Evolutionary conservation across 805 yeast species (phyloP), one percentile per base, ranked within the genome.

Genomic region (Candida orba): DNA sequence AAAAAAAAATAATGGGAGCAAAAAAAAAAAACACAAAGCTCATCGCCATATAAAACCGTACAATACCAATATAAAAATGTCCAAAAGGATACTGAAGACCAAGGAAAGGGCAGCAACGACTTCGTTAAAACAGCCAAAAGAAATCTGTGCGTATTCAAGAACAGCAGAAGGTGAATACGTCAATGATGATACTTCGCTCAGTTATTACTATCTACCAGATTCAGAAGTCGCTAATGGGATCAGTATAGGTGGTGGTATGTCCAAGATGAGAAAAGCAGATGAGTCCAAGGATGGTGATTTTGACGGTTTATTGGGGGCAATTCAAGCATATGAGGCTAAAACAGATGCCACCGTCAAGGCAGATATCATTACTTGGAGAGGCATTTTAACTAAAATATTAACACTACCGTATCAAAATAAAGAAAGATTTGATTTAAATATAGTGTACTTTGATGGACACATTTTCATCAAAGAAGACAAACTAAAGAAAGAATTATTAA

Each of bases 121-220:
- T 0, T 77, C 87, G 2, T 69, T 90, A 42, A 81, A 82, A 54
- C 95, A 88, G 60, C 98, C 99, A 3, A 83, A 81, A 51, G 96
- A 93, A 62, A 52, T 91, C 3, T 69, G 76, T n/a, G 61, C 76
- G 4, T 91, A 69, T 58, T 78, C 91, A 2, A 67, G 88, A 44
- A 77, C 75, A 24, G 63, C 64, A n/a, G 75, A 79, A 6, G 80
- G 79, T 20, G 76, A 71, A 20, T 69, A 74, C 27, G 58, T 64
- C 5, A 63, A 76, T 9, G 81, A 79, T 51, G 76, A 76, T 42
- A 62, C 77, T 0, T 71, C 75, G 4, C 62, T 87, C 41, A 66
- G 73, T n/a, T 88, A 86, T 63, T 90, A 72, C 66, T 93, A 88
- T 60, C 69, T 91, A 27, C 95, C 96, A 14, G 89, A 86, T 57